Conservation (phyloP, 2,329 filamentous ascomycete species). For the Phyllosticta citribraziliensis region DNA sequence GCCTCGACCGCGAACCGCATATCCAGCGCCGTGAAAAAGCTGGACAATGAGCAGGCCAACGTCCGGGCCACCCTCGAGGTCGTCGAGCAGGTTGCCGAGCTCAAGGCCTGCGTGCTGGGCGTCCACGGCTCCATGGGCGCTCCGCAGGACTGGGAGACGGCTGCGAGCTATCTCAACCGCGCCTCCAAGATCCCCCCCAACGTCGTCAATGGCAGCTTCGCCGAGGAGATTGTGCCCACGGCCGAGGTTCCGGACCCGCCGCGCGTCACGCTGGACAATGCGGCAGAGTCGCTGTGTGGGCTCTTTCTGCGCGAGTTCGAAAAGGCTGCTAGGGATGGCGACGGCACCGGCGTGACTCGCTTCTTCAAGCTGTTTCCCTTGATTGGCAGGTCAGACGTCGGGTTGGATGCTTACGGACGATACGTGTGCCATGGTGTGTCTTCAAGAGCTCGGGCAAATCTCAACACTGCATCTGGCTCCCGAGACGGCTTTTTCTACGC, state of each 20-base stretch:
- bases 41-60: slow-evolving; percentile 84
- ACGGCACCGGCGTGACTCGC: slow-evolving; percentile 79
- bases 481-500: slow-evolving; percentile 87
- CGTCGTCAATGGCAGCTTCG: slow-evolving; percentile 77
- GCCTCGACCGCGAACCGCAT: slow-evolving; percentile 78
- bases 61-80: slow-evolving; percentile 86
- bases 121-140: slow-evolving; percentile 95
- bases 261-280: slow-evolving; percentile 73
- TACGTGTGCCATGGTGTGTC: slow-evolving; percentile 96
- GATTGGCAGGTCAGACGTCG: slow-evolving; percentile 79
- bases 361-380: slow-evolving; percentile 98
- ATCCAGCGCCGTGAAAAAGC: slow-evolving; percentile 72
- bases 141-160: slow-evolving; percentile 96
- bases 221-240: slow-evolving; percentile 84
- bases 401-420: slow-evolving; percentile 85
- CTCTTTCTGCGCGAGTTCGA: slow-evolving; percentile 93
- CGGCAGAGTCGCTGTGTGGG: slow-evolving; percentile 79
- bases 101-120: slow-evolving; percentile 91
- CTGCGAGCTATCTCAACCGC: slow-evolving; percentile 77
- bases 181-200: slow-evolving; percentile 71
- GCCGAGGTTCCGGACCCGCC: slow-evolving; percentile 92
- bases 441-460: slow-evolving; percentile 65
- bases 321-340: slow-evolving; percentile 75
- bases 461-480: slow-evolving; percentile 57
- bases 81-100: slow-evolving; percentile 91